Evolutionary conservation across 2,329 filamentous ascomycete genomes (phyloP).

Genomic region (Colletotrichum euphorbiae): DNA sequence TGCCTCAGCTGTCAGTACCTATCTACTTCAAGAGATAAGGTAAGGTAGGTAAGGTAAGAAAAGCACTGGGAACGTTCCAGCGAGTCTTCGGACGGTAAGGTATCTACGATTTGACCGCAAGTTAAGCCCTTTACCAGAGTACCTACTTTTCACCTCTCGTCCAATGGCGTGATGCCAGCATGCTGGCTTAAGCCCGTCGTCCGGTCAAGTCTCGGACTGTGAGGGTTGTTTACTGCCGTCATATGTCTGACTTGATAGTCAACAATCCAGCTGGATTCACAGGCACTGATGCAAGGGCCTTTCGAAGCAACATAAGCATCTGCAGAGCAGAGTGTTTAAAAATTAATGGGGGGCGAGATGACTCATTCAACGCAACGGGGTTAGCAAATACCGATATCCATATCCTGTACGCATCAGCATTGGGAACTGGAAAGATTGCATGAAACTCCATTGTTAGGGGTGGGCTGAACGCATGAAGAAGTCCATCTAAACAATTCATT

Average conservation of each 20-base stretch:
- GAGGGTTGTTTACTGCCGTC: background rate
- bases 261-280: background rate
- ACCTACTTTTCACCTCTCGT: background rate
- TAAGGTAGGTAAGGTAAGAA: no score
- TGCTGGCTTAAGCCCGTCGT: background rate
- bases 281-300: constrained; percentile 7
- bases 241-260: background rate
- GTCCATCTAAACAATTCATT: background rate
- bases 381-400: background rate
- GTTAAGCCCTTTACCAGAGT: background rate
- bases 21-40: no score
- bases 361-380: background rate
- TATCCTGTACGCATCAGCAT: background rate
- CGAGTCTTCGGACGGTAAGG: no score
- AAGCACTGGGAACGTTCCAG: background rate
- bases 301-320: no score
- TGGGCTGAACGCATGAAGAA: constrained; percentile 1
- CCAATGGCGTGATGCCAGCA: background rate
- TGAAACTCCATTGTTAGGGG: background rate
- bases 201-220: background rate
- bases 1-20: no score
- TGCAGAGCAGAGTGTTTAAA: no score
- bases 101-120: background rate
- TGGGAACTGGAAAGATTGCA: background rate
- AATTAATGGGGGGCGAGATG: background rate